A percentile compares a stretch with the other conserved stretches of the same genome.
phyloP scores from a whole-genome alignment of 495 filamentous ascomycete species.

The Penicillium egyptiacum region DNA sequence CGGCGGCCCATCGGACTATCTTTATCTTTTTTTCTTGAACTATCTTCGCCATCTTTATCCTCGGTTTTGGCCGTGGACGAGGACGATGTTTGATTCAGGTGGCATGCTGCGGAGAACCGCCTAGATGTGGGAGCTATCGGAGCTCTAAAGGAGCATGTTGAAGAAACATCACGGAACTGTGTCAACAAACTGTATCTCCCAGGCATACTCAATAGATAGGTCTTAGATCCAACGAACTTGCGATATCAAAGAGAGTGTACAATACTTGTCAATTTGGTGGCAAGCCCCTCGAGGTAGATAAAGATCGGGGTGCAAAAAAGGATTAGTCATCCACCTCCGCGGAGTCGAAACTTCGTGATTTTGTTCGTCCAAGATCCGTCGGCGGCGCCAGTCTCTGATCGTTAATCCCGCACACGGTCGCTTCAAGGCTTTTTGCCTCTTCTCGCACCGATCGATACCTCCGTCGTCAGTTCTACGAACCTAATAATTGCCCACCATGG shows the following conservation, averaged over 20 bases:
- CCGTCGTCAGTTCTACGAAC: slow-evolving; percentile 31
- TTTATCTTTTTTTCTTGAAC: slow-evolving; percentile 25
- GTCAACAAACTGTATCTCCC: slow-evolving; percentile 20
- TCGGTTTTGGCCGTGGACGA: slow-evolving; percentile 16
- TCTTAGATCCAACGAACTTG: no score
- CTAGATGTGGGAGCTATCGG: slow-evolving; percentile 18
- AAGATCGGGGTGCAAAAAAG: background rate
- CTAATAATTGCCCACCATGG: slow-evolving; percentile 39
- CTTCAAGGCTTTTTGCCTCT: slow-evolving; percentile 15
- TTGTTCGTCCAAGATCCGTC: slow-evolving; percentile 19
- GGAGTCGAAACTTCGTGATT: slow-evolving; percentile 39
- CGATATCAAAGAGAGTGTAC: background rate
- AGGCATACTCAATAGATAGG: slow-evolving; percentile 25
- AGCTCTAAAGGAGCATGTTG: slow-evolving; percentile 18
- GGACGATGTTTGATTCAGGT: slow-evolving; percentile 24
- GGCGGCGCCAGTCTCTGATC: slow-evolving; percentile 17
- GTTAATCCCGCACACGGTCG: slow-evolving; percentile 20
- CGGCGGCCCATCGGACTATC: slow-evolving; percentile 71
- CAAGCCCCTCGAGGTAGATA: slow-evolving; percentile 7
- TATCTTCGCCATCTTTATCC: slow-evolving; percentile 10
- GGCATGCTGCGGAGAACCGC: slow-evolving; percentile 26
- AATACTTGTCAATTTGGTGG: slow-evolving; percentile 6
- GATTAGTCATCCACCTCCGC: slow-evolving; percentile 46
- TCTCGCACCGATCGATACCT: slow-evolving; percentile 22
- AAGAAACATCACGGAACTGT: slow-evolving; percentile 17